Conservation (phyloP, 805 yeast genomes). For the Grigorovia jiainica region DNA sequence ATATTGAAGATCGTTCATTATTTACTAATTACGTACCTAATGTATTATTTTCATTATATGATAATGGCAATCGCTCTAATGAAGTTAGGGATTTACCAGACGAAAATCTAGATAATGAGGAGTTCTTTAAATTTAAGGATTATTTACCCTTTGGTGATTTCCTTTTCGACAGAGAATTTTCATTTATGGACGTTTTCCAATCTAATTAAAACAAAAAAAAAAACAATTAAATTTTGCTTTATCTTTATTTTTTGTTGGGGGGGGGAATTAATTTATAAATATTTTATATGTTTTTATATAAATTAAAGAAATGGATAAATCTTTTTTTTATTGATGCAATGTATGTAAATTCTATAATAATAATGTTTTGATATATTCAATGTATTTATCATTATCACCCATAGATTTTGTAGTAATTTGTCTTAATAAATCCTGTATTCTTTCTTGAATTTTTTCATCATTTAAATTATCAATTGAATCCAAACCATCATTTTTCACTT, state of each 20-base stretch:
- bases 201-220: neutral
- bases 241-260: too few species aligned
- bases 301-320: neutral
- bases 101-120: neutral
- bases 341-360: constrained; percentile 7
- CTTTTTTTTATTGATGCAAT: neutral
- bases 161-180: constrained; percentile 42
- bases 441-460: constrained; percentile 28
- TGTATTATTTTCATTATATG: neutral
- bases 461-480: constrained; percentile 19
- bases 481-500: constrained; percentile 29
- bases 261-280: too few species aligned
- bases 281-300: neutral
- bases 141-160: constrained; percentile 46
- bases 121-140: constrained; percentile 20
- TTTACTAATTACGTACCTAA: neutral
- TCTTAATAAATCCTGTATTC: constrained; percentile 16
- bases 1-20: constrained; percentile 1
- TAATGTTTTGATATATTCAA: constrained; percentile 15
- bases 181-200: constrained; percentile 27
- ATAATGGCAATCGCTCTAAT: neutral
- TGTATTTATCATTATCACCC: constrained; percentile 9
- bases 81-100: neutral
- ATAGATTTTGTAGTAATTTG: constrained; percentile 10
- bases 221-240: too few species aligned